A percentile compares a stretch with the other conserved stretches of the same genome.
Evolutionary conservation across 306 rosid genomes (phyloP).

Genomic region (Rubus parviflorus): DNA sequence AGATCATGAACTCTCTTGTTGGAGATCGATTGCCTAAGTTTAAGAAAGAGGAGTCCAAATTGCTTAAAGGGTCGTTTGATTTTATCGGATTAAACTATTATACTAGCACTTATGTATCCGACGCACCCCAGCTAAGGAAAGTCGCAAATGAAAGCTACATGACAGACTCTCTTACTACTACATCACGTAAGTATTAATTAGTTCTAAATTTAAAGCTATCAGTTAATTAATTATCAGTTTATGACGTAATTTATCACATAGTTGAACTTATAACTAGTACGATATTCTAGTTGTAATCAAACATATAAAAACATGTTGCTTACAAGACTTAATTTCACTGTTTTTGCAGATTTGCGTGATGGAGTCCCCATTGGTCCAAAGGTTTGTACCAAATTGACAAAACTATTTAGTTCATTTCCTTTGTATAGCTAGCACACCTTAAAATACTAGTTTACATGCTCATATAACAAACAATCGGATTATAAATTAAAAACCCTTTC

Average conservation of each 20-base stretch:
- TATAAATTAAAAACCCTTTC: no score
- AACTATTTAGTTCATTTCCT: no score
- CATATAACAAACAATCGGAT: no score
- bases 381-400: slow-evolving; percentile 7
- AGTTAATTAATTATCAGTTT: no score
- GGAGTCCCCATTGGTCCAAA: slow-evolving; percentile 41
- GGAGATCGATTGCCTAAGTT: slow-evolving; percentile 33
- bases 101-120: slow-evolving; percentile 16
- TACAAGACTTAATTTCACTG: no score
- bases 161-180: slow-evolving; percentile 22
- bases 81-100: slow-evolving; percentile 39
- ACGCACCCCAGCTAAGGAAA: slow-evolving; percentile 6
- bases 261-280: no score
- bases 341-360: slow-evolving; percentile 27
- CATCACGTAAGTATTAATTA: slow-evolving; percentile 8
- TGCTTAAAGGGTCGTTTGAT: slow-evolving; percentile 30
- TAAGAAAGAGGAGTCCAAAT: slow-evolving; percentile 1
- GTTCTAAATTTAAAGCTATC: background rate
- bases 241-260: no score
- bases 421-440: no score
- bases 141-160: slow-evolving; percentile 18
- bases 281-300: no score
- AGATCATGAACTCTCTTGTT: slow-evolving; percentile 28
- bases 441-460: no score
- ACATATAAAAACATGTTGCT: no score